Evolutionary conservation across 345 rosid genomes (phyloP).

Genomic region (Camelina neglecta): DNA sequence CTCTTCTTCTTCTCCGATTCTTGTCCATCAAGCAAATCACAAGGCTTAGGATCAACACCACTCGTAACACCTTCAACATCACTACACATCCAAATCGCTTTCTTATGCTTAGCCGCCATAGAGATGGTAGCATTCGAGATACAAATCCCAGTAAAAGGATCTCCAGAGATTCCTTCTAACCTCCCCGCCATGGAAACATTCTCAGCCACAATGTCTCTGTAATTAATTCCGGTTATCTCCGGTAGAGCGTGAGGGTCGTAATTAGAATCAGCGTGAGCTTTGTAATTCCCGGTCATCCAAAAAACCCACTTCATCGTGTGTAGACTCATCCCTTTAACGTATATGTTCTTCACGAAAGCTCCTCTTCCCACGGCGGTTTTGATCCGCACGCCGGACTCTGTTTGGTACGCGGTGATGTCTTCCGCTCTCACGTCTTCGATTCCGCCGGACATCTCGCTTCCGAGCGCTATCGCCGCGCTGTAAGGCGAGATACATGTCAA

Average conservation of each 20-base stretch:
- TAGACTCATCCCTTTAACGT: constrained; percentile 52
- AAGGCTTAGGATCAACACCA: constrained; percentile 59
- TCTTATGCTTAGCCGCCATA: constrained; percentile 50
- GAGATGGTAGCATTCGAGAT: constrained; percentile 60
- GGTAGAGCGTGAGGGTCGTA: constrained; percentile 69
- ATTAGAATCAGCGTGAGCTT: constrained; percentile 52
- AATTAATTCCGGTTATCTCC: constrained; percentile 53
- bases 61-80: constrained; percentile 54
- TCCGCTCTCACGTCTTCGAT: constrained; percentile 59
- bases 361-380: constrained; percentile 72
- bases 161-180: constrained; percentile 55
- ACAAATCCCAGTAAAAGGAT: constrained; percentile 63
- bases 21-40: constrained; percentile 45
- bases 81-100: constrained; percentile 69
- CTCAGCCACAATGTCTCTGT: constrained; percentile 54
- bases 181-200: constrained; percentile 58
- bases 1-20: constrained; percentile 23
- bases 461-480: constrained; percentile 69
- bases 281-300: constrained; percentile 74
- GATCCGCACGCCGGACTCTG: constrained; percentile 61
- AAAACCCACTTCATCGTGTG: constrained; percentile 71
- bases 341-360: constrained; percentile 58
- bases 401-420: constrained; percentile 54
- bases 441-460: constrained; percentile 89
- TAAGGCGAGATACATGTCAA: constrained; percentile 71